These are phyloP conservation scores for Massospora cicadina DNA, from an alignment of 371 early-diverging fungal species.

Conservation along the genomic window DNA sequence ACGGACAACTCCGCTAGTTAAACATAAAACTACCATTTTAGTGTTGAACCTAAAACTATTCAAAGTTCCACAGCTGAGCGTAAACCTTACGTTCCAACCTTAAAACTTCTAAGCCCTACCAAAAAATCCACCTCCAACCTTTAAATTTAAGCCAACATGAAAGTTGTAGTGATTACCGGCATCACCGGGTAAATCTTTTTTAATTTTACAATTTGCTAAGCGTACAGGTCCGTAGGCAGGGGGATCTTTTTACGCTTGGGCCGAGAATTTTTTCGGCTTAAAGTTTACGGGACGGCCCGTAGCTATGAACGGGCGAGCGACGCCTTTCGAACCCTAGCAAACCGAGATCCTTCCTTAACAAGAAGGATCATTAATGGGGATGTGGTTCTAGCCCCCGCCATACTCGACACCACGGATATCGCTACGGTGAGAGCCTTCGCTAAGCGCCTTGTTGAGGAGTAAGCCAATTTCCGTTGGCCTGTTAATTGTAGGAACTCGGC, in stretches of 20 bases:
- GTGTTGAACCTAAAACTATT: too few species aligned
- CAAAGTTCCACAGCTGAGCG: too few species aligned
- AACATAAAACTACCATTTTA: too few species aligned
- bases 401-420: not conserved
- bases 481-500: not conserved
- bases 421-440: not conserved
- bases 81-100: too few species aligned
- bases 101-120: too few species aligned
- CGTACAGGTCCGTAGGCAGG: not conserved
- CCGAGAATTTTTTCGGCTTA: not conserved
- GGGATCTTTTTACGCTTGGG: not conserved
- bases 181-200: slow-evolving; percentile 2
- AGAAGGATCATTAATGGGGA: not conserved
- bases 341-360: not conserved
- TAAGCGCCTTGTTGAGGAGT: not conserved
- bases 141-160: too few species aligned
- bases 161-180: not conserved
- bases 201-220: too few species aligned
- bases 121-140: too few species aligned
- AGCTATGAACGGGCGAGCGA: not conserved
- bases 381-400: not conserved
- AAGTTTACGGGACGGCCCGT: not conserved
- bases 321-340: not conserved
- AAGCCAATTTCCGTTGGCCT: not conserved
- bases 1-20: too few species aligned